phyloP scores from a whole-genome alignment of 352 stramenopile genomes.

The Globisporangium nunn region DNA sequence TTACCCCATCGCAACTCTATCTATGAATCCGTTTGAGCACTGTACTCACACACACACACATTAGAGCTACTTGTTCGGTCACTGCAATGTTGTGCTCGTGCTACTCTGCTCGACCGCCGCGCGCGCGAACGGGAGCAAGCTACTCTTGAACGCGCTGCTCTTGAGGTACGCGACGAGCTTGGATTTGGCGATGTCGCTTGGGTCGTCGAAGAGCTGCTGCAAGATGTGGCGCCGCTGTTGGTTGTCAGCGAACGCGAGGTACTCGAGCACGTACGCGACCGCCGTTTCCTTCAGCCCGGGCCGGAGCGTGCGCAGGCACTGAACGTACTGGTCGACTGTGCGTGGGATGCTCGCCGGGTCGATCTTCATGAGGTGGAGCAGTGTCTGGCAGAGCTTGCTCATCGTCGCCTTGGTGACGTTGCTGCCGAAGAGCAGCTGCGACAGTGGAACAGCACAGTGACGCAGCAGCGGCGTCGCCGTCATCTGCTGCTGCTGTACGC shows the following conservation, averaged over 20 bases:
- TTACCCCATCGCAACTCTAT: not conserved
- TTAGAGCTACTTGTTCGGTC: not conserved
- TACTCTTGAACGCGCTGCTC: constrained; percentile 51
- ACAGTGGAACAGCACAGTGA: constrained; percentile 30
- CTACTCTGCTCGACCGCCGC: not conserved
- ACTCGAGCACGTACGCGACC: constrained; percentile 59
- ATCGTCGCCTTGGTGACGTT: constrained; percentile 54
- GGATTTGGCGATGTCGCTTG: constrained; percentile 67
- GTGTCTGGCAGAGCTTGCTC: constrained; percentile 54
- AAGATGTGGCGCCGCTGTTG: constrained; percentile 47
- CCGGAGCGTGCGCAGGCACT: constrained; percentile 37
- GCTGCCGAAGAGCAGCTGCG: constrained; percentile 28
- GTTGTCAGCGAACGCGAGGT: constrained; percentile 45
- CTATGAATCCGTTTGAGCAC: not conserved
- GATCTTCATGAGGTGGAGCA: constrained; percentile 50
- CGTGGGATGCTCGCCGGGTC: constrained; percentile 30
- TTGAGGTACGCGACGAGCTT: constrained; percentile 72
- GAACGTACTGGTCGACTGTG: constrained; percentile 38
- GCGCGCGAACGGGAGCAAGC: constrained; percentile 18
- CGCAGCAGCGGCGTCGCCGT: constrained; percentile 30
- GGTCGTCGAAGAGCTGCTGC: constrained; percentile 60
- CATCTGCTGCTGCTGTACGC: constrained; percentile 34
- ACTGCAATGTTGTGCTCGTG: not conserved
- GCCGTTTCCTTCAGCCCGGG: constrained; percentile 53
- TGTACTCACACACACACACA: not conserved